These are phyloP conservation scores for Phytophthora constricta DNA, from an alignment of 352 stramenopile genomes.

Conservation along the genomic window DNA sequence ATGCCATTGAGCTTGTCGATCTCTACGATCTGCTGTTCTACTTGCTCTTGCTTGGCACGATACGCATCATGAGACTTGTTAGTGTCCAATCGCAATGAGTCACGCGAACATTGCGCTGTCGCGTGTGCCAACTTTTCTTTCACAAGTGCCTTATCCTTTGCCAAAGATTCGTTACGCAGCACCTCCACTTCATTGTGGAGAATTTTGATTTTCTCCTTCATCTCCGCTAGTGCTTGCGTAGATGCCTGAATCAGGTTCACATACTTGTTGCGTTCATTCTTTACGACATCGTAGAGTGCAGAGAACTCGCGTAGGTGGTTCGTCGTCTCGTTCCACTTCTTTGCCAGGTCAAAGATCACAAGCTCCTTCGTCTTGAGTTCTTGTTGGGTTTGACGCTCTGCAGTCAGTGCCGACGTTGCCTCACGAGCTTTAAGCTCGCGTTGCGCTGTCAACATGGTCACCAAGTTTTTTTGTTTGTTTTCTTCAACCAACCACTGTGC, in stretches of 20 bases:
- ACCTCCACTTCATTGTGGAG: constrained; percentile 96
- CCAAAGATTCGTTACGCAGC: constrained; percentile 90
- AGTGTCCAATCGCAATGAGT: constrained; percentile 88
- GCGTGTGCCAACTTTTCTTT: constrained; percentile 91
- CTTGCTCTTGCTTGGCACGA: constrained; percentile 87
- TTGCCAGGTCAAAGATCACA: constrained; percentile 93
- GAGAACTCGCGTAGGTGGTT: constrained; percentile 94
- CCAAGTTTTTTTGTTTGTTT: constrained; percentile 88
- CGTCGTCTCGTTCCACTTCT: constrained; percentile 94
- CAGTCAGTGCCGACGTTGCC: constrained; percentile 68
- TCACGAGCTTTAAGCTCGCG: constrained; percentile 92
- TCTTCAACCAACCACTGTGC: constrained; percentile 90
- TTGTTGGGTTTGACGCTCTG: constrained; percentile 87
- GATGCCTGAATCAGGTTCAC: constrained; percentile 94
- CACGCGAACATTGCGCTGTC: constrained; percentile 88
- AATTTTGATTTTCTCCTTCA: constrained; percentile 97
- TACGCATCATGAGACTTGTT: constrained; percentile 93
- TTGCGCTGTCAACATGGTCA: constrained; percentile 89
- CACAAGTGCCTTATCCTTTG: constrained; percentile 93
- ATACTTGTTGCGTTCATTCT: constrained; percentile 97
- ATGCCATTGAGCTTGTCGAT: constrained; percentile 96
- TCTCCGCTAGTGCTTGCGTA: constrained; percentile 93
- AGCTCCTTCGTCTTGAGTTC: constrained; percentile 95
- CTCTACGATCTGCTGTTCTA: constrained; percentile 96
- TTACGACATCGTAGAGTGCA: constrained; percentile 94